Percentiles rank a stretch among this genome's conserved stretches.
Conservation (phyloP, 805 yeast genomes). For the Barnettozyma botsteinii region DNA sequence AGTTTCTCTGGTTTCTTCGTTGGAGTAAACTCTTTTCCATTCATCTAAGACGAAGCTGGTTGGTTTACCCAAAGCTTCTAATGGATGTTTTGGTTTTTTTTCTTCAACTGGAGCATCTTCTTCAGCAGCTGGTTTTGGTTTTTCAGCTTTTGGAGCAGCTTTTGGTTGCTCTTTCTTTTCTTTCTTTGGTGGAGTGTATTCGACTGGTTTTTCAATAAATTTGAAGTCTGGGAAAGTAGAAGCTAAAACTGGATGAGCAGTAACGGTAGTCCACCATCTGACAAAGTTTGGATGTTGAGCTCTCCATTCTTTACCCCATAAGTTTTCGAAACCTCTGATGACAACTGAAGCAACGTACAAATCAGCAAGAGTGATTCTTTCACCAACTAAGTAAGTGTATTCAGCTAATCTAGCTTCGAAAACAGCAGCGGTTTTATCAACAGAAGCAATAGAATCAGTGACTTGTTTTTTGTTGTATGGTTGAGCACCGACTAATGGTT, state of each 20-base stretch:
- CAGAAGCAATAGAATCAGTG: slow-evolving; percentile 38
- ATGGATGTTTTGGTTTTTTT: slow-evolving; percentile 88
- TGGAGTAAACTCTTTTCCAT: slow-evolving; percentile 95
- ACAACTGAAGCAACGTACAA: slow-evolving; percentile 44
- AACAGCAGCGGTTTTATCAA: slow-evolving; percentile 35
- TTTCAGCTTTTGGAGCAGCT: slow-evolving; percentile 25
- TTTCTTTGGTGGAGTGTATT: slow-evolving; percentile 71
- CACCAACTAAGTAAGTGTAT: slow-evolving; percentile 68
- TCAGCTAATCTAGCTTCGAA: slow-evolving; percentile 54
- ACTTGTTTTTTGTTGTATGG: slow-evolving; percentile 75
- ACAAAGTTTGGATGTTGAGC: slow-evolving; percentile 51
- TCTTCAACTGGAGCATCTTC: slow-evolving; percentile 43
- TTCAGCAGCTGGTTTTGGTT: slow-evolving; percentile 31
- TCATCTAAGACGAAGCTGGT: slow-evolving; percentile 68
- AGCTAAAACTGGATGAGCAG: slow-evolving; percentile 40
- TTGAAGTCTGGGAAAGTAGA: slow-evolving; percentile 45
- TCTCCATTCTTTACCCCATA: slow-evolving; percentile 65
- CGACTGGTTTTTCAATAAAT: slow-evolving; percentile 61
- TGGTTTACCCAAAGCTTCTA: slow-evolving; percentile 74
- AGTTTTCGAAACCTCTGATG: slow-evolving; percentile 48
- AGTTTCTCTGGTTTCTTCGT: slow-evolving; percentile 90
- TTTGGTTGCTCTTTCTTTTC: slow-evolving; percentile 37
- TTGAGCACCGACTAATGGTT: slow-evolving; percentile 53
- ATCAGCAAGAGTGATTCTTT: slow-evolving; percentile 62
- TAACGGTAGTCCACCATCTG: slow-evolving; percentile 67